These are phyloP conservation scores for Erucastrum elatum DNA, from an alignment of 345 rosid species.

Conservation along the genomic window DNA sequence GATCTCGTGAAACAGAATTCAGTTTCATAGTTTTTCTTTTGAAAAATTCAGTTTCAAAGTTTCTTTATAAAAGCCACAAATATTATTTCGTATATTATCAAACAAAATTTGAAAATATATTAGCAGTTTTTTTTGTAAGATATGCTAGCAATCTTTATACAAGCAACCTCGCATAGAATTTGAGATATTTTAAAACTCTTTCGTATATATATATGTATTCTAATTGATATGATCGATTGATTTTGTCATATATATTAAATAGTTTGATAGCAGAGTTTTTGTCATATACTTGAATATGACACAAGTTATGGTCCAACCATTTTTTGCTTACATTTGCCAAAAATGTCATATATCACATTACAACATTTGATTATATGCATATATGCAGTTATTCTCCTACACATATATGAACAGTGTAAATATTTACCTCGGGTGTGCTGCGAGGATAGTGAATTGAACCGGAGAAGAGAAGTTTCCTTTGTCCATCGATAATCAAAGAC, in stretches of 20 bases:
- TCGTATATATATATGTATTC: constrained; percentile 1
- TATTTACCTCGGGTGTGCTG: constrained; percentile 57
- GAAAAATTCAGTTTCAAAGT: too few species aligned
- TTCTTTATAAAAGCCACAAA: too few species aligned
- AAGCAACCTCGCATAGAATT: neutral
- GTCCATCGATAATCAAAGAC: constrained; percentile 54
- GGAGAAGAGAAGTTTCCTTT: constrained; percentile 53
- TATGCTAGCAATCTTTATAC: neutral
- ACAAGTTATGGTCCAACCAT: constrained; percentile 14
- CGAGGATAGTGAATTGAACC: constrained; percentile 68
- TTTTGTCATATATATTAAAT: neutral
- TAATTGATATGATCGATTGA: neutral
- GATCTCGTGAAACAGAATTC: constrained; percentile 36
- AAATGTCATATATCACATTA: neutral
- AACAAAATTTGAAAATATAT: too few species aligned
- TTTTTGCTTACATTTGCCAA: neutral
- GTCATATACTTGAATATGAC: neutral
- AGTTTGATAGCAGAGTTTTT: constrained; percentile 13
- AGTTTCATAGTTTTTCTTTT: neutral
- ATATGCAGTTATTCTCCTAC: neutral
- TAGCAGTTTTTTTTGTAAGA: neutral
- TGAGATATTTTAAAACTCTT: neutral
- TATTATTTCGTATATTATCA: too few species aligned
- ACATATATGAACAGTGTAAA: neutral
- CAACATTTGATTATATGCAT: neutral